Base-by-base conservation (phyloP, 2,329 filamentous ascomycete species). In the Periconia sp. region DNA sequence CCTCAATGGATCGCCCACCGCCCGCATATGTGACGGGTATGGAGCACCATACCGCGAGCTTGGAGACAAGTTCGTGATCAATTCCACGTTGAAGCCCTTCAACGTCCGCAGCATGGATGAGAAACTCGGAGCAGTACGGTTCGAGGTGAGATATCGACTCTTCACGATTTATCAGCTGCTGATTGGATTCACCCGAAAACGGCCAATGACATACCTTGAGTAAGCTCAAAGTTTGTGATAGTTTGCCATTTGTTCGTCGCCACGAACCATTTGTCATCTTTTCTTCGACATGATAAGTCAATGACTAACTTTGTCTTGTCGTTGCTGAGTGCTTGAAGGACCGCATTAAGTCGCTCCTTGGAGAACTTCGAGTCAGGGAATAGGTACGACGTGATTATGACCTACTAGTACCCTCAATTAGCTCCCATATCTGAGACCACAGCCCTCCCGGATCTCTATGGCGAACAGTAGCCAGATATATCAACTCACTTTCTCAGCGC, bases 211-310 rank as follows among this genome's bases (percentile, higher is more conserved):
- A 43, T 73, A 92, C 92, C 88, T 78, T 88, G 78, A 52, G 86
- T 92, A 53, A 99, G 84, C 67, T 96, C 90, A 85, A 96, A 95
- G 62, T 96, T 89, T 1, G 94, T 97, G 42, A 97, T 86, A 1
- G 90, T 96, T 78, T 97, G 94, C 94, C 94, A 99, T 70, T 95
- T 95, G 72, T 99, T 89, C 87, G 95, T 99, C 41, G 94, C 92
- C n/a, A 99, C 94, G 61, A 88, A 91, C 94, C 94, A 99, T 26
- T 77, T 86, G 42, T 86, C 78, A 25, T 80, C 87, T 47, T 85
- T 86, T 45, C 85, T 80, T 37, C 94, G 84, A 67, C 94, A 99
- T 71, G 91, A 96, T 17, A 99, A 81, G 66, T 99, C 94, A 66
- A 99, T 92, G 55, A 99, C 92, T 35, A 99, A 83, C 71, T 89